A percentile compares a stretch with the other conserved stretches of the same genome.
Conservation (phyloP, 176 grass and related monocot species). For the Triticum timopheevii region DNA sequence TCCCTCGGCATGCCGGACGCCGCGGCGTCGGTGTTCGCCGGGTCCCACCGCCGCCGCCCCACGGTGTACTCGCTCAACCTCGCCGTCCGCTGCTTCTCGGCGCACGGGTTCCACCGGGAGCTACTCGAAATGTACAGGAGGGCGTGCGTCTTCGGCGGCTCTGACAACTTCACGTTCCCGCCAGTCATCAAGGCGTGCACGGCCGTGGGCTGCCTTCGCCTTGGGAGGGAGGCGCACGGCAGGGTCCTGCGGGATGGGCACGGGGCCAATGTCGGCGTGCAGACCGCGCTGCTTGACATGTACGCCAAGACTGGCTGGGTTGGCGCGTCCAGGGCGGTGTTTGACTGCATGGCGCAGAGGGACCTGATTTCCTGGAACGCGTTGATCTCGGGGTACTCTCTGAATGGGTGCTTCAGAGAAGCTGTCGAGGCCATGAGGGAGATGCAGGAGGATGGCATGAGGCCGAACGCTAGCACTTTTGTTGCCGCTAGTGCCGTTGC, state of each 20-base stretch:
- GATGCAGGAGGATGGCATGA: conserved; percentile 43
- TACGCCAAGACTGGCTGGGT: conserved; percentile 51
- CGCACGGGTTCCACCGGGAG: conserved; percentile 53
- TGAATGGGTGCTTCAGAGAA: conserved; percentile 44
- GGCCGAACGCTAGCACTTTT: conserved; percentile 50
- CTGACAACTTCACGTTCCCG: conserved; percentile 59
- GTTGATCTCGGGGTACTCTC: conserved; percentile 46
- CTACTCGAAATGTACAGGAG: conserved; percentile 47
- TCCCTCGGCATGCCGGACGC: conserved; percentile 5
- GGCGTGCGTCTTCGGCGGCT: conserved; percentile 26
- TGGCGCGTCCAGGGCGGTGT: conserved; percentile 41
- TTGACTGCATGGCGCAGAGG: conserved; percentile 48
- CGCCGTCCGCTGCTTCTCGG: conserved; percentile 50
- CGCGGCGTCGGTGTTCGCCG: conserved; percentile 33
- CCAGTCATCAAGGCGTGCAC: conserved; percentile 64
- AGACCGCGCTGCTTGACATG: conserved; percentile 66
- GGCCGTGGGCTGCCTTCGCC: conserved; percentile 25
- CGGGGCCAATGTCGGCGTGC: conserved; percentile 43
- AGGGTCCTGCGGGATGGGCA: conserved; percentile 39
- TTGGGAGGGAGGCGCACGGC: conserved; percentile 61
- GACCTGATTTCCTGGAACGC: conserved; percentile 74
- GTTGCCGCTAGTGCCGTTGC: conserved; percentile 13
- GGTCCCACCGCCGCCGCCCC: neutral
- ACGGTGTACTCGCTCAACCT: conserved; percentile 46
- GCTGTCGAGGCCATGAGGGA: conserved; percentile 31